These are phyloP conservation scores for Infundibulicybe gibba DNA, from an alignment of 768 basidiomycete species.

Conservation along the genomic window DNA sequence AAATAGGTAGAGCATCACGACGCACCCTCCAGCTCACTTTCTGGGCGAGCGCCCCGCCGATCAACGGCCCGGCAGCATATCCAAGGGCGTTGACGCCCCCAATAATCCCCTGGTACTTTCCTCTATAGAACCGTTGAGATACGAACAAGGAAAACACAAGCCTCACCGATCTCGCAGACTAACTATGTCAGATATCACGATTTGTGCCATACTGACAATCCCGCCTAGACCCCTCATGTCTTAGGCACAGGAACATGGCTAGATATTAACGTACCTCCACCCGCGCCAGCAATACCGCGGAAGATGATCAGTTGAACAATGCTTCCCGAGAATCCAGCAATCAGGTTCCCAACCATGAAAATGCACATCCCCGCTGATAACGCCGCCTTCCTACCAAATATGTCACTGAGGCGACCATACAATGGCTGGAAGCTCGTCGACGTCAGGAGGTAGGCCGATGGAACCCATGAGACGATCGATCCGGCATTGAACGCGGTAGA, in stretches of 20 bases:
- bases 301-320: slow-evolving; percentile 70
- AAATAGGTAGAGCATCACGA: slow-evolving; percentile 13
- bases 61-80: slow-evolving; percentile 62
- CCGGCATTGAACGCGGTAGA: slow-evolving; percentile 63
- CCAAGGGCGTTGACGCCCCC: slow-evolving; percentile 54
- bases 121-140: no score
- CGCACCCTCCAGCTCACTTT: no score
- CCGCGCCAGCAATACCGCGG: slow-evolving; percentile 64
- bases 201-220: slow-evolving; percentile 59
- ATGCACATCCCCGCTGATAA: slow-evolving; percentile 53
- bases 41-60: no score
- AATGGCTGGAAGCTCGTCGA: slow-evolving; percentile 61
- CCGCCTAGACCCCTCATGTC: slow-evolving; percentile 32
- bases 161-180: slow-evolving; percentile 55
- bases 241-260: neutral
- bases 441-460: slow-evolving; percentile 67
- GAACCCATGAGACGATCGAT: slow-evolving; percentile 66
- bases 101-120: slow-evolving; percentile 78
- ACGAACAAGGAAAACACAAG: neutral
- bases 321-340: slow-evolving; percentile 59
- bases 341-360: slow-evolving; percentile 63
- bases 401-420: slow-evolving; percentile 62
- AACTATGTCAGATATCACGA: no score
- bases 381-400: slow-evolving; percentile 62
- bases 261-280: slow-evolving; percentile 43